Base-by-base conservation (phyloP, 192 early-diverging fungal genomes). In the Linnemannia zychae region DNA sequence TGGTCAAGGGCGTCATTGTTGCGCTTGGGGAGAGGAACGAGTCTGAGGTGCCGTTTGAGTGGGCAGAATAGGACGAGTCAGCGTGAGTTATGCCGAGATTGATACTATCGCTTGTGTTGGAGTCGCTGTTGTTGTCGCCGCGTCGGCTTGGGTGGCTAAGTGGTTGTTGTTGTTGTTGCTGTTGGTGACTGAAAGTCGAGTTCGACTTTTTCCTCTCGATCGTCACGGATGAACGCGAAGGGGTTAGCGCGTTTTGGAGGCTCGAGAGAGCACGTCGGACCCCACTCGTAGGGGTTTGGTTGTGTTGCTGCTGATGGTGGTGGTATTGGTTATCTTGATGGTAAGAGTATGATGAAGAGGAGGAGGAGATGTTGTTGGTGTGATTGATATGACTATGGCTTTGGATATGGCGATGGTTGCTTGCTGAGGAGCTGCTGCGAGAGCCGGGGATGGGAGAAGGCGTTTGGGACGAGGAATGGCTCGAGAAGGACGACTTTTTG, bases 401-500 rank as follows among this genome's bases (percentile, higher is more conserved):
- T 38, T 53, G 24, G 65, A 28, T 24, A n/a, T 47, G 60, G 22
- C 67, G 46, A 24, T 77, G 69, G 66, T 77, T 48, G 48, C 75
- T 72, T 22, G 69, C 53, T 17, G 80, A 76, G 33, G 67, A 76
- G 74, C 74, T 67, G 24, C 74, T 74, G 9, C 74, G 74, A n/a
- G 80, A 73, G 17, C 50, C 48, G 46, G 75, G 71, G 31, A 74
- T 53, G 24, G 81, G 68, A 7, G 81, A 53, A 33, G 50, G 53
- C 24, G 63, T 67, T 12, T 71, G 65, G n/a, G 81, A 74, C 44
- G 75, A 53, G 31, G 72, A 66, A 9, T 76, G 76, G 31, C 71
- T 83, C 28, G 81, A 71, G 76, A 76, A 82, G n/a, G 81, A 83
- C 9, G 76, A 53, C 48, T 77, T 83, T 78, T 78, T 77, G 63